Percentiles rank a stretch among this genome's conserved stretches.
phyloP scores from a whole-genome alignment of 352 stramenopile species.

The Aphanomyces cochlioides region DNA sequence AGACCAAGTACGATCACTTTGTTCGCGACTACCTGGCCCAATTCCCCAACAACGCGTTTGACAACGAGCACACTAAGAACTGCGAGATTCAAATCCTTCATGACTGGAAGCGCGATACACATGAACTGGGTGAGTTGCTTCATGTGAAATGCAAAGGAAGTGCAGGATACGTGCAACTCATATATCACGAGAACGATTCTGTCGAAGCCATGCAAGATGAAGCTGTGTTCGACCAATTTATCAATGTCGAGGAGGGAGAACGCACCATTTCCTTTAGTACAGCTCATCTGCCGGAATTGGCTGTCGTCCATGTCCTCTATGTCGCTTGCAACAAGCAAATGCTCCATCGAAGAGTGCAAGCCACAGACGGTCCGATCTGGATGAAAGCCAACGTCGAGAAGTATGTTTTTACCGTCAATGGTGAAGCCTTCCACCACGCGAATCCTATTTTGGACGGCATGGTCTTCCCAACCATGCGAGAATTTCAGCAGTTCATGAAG shows the following conservation, averaged over 20 bases:
- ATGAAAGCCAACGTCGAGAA: constrained; percentile 29
- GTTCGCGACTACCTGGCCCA: constrained; percentile 18
- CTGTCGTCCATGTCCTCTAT: constrained; percentile 27
- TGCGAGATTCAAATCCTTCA: constrained; percentile 25
- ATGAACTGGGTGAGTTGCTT: constrained; percentile 26
- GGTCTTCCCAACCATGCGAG: constrained; percentile 29
- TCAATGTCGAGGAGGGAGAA: constrained; percentile 25
- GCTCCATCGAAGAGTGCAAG: constrained; percentile 23
- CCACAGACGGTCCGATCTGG: constrained; percentile 15
- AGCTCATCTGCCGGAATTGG: constrained; percentile 12
- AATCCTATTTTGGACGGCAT: constrained; percentile 29
- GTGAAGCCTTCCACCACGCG: constrained; percentile 27
- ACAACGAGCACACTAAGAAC: background rate
- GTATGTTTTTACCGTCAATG: constrained; percentile 29
- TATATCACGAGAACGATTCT: constrained; percentile 28
- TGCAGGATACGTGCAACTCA: constrained; percentile 26
- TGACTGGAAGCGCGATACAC: constrained; percentile 29
- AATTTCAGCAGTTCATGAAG: constrained; percentile 32
- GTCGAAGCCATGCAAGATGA: constrained; percentile 20
- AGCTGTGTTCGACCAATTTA: constrained; percentile 28
- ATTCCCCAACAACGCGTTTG: background rate
- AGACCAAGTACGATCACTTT: constrained; percentile 29
- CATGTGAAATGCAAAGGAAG: constrained; percentile 27
- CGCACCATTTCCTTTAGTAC: constrained; percentile 28
- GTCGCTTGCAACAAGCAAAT: constrained; percentile 30